A percentile compares a stretch with the other conserved stretches of the same genome.
These are phyloP conservation scores for Diaporthe citri DNA, from an alignment of 2,329 filamentous ascomycete genomes.

Conservation along the genomic window DNA sequence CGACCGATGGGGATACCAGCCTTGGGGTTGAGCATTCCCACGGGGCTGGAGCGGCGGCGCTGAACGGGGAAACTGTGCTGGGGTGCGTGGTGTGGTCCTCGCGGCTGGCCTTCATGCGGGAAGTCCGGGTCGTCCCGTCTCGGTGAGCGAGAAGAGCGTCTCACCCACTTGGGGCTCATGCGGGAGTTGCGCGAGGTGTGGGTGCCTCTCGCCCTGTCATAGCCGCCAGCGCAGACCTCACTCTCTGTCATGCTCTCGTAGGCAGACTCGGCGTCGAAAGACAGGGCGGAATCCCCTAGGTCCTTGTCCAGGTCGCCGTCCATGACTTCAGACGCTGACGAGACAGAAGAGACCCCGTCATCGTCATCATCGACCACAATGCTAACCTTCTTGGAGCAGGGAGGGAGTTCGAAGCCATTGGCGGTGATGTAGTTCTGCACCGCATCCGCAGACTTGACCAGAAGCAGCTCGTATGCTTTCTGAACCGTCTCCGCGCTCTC, in stretches of 20 bases:
- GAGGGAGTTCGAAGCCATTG: conserved; percentile 49
- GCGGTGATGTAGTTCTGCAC: conserved; percentile 49
- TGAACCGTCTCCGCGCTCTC: conserved; percentile 47
- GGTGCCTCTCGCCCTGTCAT: conserved; percentile 14
- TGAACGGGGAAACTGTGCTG: conserved; percentile 14
- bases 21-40: background rate
- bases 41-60: conserved; percentile 13
- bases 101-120: background rate
- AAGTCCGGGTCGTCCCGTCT: conserved; percentile 15
- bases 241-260: conserved; percentile 38
- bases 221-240: conserved; percentile 13
- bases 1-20: background rate
- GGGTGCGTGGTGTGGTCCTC: background rate
- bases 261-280: conserved; percentile 37
- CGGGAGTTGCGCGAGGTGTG: conserved; percentile 8
- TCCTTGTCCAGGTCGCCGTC: conserved; percentile 27
- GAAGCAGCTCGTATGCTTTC: conserved; percentile 53
- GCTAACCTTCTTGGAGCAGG: conserved; percentile 35
- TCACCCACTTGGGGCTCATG: conserved; percentile 6
- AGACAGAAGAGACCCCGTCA: conserved; percentile 27
- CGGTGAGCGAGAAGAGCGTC: conserved; percentile 29
- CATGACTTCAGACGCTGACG: conserved; percentile 16
- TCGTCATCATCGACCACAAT: conserved; percentile 35
- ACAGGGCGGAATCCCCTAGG: conserved; percentile 30
- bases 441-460: conserved; percentile 54